A percentile compares a stretch with the other conserved stretches of the same genome.
Evolutionary conservation across 371 early-diverging fungal species (phyloP).

Genomic region (Umbelopsis sp.): DNA sequence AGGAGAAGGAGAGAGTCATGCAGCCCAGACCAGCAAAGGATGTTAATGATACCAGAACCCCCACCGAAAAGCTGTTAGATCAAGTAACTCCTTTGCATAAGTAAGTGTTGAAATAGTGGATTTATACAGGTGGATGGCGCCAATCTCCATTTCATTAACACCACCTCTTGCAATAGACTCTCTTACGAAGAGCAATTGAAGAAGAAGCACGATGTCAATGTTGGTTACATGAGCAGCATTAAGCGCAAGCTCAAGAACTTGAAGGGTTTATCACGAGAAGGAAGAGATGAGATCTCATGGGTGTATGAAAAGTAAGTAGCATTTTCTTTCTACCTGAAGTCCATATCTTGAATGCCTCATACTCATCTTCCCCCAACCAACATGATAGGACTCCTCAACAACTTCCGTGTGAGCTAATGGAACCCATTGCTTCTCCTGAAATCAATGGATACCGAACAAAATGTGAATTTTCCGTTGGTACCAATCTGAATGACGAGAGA

Average conservation of each 20-base stretch:
- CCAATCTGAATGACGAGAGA: conserved; percentile 53
- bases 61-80: conserved; percentile 66
- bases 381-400: conserved; percentile 9
- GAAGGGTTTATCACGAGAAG: conserved; percentile 25
- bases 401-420: conserved; percentile 50
- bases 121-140: no score
- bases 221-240: conserved; percentile 29
- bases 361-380: no score
- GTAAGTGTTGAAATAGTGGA: conserved; percentile 28
- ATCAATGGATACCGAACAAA: conserved; percentile 75
- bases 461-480: conserved; percentile 83
- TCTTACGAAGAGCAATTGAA: conserved; percentile 47
- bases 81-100: conserved; percentile 76
- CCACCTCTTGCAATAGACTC: conserved; percentile 23
- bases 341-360: no score
- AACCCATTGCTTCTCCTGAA: conserved; percentile 68
- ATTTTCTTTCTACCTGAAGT: no score
- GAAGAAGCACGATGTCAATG: conserved; percentile 38
- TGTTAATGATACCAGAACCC: conserved; percentile 53
- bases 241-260: conserved; percentile 35
- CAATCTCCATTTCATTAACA: no score
- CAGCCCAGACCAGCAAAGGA: conserved; percentile 24
- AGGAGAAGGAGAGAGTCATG: conserved; percentile 11
- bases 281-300: conserved; percentile 40
- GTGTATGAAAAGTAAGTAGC: conserved; percentile 32